Evolutionary conservation across 2,329 filamentous ascomycete species (phyloP).

Genomic region (Cytospora leucostoma): DNA sequence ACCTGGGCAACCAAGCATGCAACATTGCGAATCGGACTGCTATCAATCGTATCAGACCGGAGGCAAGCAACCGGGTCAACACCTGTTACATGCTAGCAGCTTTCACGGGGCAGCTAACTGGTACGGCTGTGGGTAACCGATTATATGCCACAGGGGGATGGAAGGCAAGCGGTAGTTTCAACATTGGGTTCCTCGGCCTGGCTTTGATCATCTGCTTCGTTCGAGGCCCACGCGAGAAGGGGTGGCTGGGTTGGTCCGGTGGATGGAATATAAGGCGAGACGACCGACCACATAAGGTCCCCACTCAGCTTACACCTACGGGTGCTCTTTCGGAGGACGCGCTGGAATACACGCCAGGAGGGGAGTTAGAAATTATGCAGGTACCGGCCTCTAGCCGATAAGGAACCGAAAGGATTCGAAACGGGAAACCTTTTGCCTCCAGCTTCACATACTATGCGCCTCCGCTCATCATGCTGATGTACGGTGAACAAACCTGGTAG

Average conservation of each 20-base stretch:
- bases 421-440: not conserved
- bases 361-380: not conserved
- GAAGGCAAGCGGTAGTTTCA: constrained; percentile 48
- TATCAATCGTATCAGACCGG: constrained; percentile 72
- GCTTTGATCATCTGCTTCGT: constrained; percentile 41
- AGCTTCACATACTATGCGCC: no score
- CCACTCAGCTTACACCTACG: not conserved
- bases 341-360: not conserved
- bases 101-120: constrained; percentile 75
- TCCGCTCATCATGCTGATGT: no score
- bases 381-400: not conserved
- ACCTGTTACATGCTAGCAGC: constrained; percentile 79
- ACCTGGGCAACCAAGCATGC: constrained; percentile 71
- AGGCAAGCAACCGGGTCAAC: constrained; percentile 73
- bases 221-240: constrained; percentile 43
- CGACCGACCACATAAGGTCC: not conserved
- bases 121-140: constrained; percentile 39
- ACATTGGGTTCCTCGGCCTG: constrained; percentile 42
- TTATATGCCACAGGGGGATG: constrained; percentile 46
- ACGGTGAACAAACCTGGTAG: no score
- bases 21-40: constrained; percentile 73
- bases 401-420: not conserved
- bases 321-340: not conserved
- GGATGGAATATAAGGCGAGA: constrained; percentile 40
- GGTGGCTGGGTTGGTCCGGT: constrained; percentile 47